Conservation (phyloP, 78 protist genomes). For the Anaeramoeba ignava region DNA sequence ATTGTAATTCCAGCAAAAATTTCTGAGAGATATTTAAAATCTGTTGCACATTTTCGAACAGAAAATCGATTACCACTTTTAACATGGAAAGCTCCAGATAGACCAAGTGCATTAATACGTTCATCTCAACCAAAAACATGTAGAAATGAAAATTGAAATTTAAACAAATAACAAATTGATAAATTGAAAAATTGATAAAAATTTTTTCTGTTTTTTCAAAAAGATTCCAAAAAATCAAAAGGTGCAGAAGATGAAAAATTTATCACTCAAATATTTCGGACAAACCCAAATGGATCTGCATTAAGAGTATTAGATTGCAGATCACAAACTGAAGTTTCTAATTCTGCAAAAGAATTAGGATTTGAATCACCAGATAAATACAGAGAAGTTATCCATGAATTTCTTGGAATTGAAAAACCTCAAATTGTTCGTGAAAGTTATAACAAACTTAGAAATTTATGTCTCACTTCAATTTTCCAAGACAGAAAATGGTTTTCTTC, state of each 20-base stretch:
- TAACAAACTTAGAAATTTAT: not conserved
- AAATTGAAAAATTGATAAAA: too few species aligned
- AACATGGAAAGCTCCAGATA: conserved; percentile 36
- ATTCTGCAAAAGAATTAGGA: not conserved
- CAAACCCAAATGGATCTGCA: not conserved
- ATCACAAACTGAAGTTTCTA: not conserved
- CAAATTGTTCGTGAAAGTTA: not conserved
- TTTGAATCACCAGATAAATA: not conserved
- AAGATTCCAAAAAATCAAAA: too few species aligned
- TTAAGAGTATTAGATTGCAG: not conserved
- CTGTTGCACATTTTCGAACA: conserved; percentile 41
- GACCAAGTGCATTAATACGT: conserved; percentile 15
- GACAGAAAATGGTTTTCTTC: not conserved
- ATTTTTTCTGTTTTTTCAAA: too few species aligned
- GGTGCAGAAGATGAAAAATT: not conserved
- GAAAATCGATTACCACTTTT: conserved; percentile 50
- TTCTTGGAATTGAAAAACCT: not conserved
- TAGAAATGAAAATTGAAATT: not conserved
- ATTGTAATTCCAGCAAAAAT: conserved; percentile 44
- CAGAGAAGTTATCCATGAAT: not conserved
- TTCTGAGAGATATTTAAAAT: conserved; percentile 24
- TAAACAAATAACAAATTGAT: too few species aligned
- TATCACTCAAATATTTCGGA: not conserved
- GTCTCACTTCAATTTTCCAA: not conserved
- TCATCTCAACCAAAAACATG: conserved; percentile 57